Base-by-base conservation (phyloP, 257 asterid species). In the Ajuga chamaepitys region DNA sequence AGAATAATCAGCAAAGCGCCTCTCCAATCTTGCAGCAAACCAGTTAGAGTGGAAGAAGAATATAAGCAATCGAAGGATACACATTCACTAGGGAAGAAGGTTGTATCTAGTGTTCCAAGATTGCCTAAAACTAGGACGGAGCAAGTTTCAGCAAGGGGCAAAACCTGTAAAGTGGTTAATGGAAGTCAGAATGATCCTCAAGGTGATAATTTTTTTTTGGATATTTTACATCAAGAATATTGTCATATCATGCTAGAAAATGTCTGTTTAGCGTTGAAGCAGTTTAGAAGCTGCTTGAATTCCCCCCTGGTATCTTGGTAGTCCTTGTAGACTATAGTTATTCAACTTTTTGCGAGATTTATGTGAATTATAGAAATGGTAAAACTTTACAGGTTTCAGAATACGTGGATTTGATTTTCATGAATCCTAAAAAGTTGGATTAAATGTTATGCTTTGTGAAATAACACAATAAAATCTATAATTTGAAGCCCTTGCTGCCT, bases 101-200 rank as follows among this genome's bases (percentile, higher is more conserved):
- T 21, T 18, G 74, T 62, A 21, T 37, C 59, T 53, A 85, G 91
- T 61, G 75, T 80, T 75, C 95, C 89, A 30, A 77, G 62, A 51
- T 70, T 86, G 52, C 95, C 85, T 74, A 68, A 65, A 70, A 71
- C 62, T 14, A 64, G 72, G 60, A 68, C 53, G 35, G 79, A 59
- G 61, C 79, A 48, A 14, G 64, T 28, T 42, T 47, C 68, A 79
- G 22, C 5, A 63, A 70, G 76, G 42, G 57, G 77, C 53, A 35
- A 48, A 37, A 18, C 52, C 55, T 9, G 26, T 22, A 62, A 61
- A 70, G 58, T 32, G 52, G 61, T 9, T 35, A 62, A 70, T 53
- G 78, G 58, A 50, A 72, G 76, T 26, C 75, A 25, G 65, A 51
- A 16, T 26, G 71, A 52, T 48, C 61, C 72, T 55, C 82, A 17